Evolutionary conservation across 177 flowering plant species (phyloP).

Genomic region (Vitis hybrid): DNA sequence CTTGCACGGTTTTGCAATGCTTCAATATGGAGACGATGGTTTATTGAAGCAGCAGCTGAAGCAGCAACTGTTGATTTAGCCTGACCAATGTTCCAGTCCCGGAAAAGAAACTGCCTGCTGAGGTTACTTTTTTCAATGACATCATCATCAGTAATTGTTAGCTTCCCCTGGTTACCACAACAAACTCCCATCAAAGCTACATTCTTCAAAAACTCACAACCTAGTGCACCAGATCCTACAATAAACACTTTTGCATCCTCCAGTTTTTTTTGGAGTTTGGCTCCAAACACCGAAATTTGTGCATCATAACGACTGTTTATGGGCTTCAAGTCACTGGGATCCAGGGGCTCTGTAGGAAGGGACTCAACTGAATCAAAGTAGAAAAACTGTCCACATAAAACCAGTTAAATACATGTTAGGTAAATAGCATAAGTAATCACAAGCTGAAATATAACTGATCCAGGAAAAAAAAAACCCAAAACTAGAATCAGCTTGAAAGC

Average conservation of each 20-base stretch:
- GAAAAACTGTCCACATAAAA: constrained; percentile 62
- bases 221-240: constrained; percentile 92
- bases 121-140: constrained; percentile 96
- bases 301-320: constrained; percentile 85
- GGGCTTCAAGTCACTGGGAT: constrained; percentile 64
- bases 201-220: constrained; percentile 89
- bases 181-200: constrained; percentile 86
- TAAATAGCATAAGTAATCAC: constrained; percentile 2
- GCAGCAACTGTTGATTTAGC: constrained; percentile 97
- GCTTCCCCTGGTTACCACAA: constrained; percentile 63
- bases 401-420: background rate
- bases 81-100: constrained; percentile 98
- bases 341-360: constrained; percentile 74
- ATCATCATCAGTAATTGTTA: constrained; percentile 89
- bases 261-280: constrained; percentile 78
- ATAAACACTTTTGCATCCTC: constrained; percentile 73
- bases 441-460: background rate
- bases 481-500: too few relatives aligned
- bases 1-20: constrained; percentile 88
- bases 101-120: constrained; percentile 89
- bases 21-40: constrained; percentile 60
- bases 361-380: constrained; percentile 92
- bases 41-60: constrained; percentile 67
- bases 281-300: constrained; percentile 89
- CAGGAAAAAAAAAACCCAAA: background rate